Conservation (phyloP, 768 basidiomycete genomes). For the Russula abietina region DNA sequence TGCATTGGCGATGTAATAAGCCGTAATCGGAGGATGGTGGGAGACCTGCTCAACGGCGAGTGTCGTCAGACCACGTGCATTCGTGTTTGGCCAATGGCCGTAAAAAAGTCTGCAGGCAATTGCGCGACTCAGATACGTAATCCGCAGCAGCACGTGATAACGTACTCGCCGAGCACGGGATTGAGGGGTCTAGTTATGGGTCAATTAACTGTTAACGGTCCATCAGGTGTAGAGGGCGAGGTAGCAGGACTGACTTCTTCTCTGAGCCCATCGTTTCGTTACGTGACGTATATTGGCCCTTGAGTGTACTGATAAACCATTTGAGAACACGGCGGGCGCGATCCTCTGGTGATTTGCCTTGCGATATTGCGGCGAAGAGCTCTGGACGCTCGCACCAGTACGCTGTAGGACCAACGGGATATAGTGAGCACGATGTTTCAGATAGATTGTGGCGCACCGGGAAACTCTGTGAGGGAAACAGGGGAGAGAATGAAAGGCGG, state of each 20-base stretch:
- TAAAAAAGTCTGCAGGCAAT: slow-evolving; percentile 62
- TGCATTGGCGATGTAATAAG: slow-evolving; percentile 81
- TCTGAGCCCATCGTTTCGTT: slow-evolving; percentile 96
- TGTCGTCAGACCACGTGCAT: slow-evolving; percentile 69
- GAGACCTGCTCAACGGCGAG: slow-evolving; percentile 94
- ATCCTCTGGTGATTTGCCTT: slow-evolving; percentile 66
- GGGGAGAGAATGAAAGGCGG: slow-evolving; percentile 92
- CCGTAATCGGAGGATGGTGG: slow-evolving; percentile 87
- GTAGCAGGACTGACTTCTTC: slow-evolving; percentile 68
- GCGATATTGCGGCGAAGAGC: slow-evolving; percentile 80
- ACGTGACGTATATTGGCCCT: slow-evolving; percentile 90
- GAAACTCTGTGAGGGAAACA: slow-evolving; percentile 86
- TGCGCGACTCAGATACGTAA: background rate
- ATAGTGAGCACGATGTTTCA: slow-evolving; percentile 5
- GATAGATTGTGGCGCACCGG: slow-evolving; percentile 46
- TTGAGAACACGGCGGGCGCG: slow-evolving; percentile 75
- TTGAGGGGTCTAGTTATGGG: slow-evolving; percentile 69
- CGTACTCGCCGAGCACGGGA: slow-evolving; percentile 88
- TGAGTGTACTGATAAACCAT: slow-evolving; percentile 97
- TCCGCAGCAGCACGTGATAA: slow-evolving; percentile 22
- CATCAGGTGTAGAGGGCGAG: background rate
- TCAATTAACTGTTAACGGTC: background rate
- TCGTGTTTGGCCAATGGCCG: slow-evolving; percentile 73
- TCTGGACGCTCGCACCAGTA: slow-evolving; percentile 97
- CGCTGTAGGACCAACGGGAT: slow-evolving; percentile 40